Evolutionary conservation across 1,139 yeast species (phyloP).

Genomic region (Pichia sp.): DNA sequence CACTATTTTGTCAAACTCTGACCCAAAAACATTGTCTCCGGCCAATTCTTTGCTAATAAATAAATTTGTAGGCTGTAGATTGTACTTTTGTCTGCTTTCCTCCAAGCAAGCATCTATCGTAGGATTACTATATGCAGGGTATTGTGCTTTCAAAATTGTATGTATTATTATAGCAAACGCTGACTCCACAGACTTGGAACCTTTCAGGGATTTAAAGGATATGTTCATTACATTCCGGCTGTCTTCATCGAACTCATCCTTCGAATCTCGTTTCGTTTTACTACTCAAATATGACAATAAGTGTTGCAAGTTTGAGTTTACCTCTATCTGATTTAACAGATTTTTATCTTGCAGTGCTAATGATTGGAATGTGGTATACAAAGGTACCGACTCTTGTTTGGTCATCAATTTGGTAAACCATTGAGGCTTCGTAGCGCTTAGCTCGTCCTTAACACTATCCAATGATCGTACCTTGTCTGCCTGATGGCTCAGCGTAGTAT

Average conservation of each 20-base stretch:
- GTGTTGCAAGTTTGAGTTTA: constrained; percentile 15
- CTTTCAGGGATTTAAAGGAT: background rate
- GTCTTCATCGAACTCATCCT: background rate
- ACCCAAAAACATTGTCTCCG: constrained; percentile 13
- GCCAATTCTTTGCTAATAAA: constrained; percentile 13
- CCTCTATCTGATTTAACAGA: constrained; percentile 4
- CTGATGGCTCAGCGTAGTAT: background rate
- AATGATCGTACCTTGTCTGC: constrained; percentile 4
- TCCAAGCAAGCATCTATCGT: constrained; percentile 11
- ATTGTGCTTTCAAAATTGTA: constrained; percentile 56
- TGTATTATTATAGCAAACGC: constrained; percentile 24
- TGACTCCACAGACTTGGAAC: constrained; percentile 23
- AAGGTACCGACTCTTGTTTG: constrained; percentile 13
- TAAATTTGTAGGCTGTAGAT: constrained; percentile 13
- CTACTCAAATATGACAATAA: constrained; percentile 11
- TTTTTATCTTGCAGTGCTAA: background rate
- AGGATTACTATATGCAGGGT: constrained; percentile 38
- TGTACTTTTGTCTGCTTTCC: background rate
- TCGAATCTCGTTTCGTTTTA: background rate
- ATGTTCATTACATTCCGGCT: background rate
- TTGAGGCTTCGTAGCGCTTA: background rate
- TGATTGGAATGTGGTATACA: constrained; percentile 6
- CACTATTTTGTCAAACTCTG: constrained; percentile 10
- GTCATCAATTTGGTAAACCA: constrained; percentile 12
- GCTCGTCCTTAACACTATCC: constrained; percentile 1